Base-by-base conservation (phyloP, 306 rosid genomes). In the Elaeagnus macrophylla region DNA sequence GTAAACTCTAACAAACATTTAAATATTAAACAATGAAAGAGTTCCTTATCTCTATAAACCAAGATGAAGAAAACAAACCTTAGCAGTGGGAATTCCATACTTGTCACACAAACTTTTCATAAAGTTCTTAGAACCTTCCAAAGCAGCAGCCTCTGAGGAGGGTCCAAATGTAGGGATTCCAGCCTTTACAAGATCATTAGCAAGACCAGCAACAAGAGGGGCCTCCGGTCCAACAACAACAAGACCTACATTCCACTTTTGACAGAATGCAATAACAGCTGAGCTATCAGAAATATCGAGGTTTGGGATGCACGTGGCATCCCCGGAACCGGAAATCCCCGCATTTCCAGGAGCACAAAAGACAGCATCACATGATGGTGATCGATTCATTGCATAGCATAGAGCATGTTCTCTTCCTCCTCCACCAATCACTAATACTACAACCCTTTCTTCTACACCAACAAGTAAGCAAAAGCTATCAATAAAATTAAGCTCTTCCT, bases 391-490 rank as follows among this genome's bases (percentile, higher is more conserved):
- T 12, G 96, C 99, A 75, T 84, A 76, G 75, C 99, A 87, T 43
- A 91, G 96, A 11, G 96, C 96, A n/a, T 87, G 95, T 38, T 91
- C 99, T 51, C 95, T 84, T 12, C 99, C 95, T 12, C 99, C 99
- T 71, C 96, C 99, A 39, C 99, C 96, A 71, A 91, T 80, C 50
- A 91, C 96, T 76, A 87, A 69, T 48, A 80, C 87, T 60, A 51
- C 59, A 72, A 84, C 75, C 65, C 53, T 66, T 52, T 77, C 83
- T 59, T 52, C 78, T 32, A 58, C 86, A 56, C 32, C 32, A 25
- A 25, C 32, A 25, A 25, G 32, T 25, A 25, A 25, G 32, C 32
- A 25, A 0, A 25, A 25, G 32, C 32, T 25, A 25, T 25, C 32
- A 25, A 25, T 25, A 25, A 25, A 25, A 25, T 25, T 5, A 25